Evolutionary conservation across 1,284 basidiomycete species (phyloP), one percentile per base, ranked within the genome.

Genomic region (Apiotrichum porosum): DNA sequence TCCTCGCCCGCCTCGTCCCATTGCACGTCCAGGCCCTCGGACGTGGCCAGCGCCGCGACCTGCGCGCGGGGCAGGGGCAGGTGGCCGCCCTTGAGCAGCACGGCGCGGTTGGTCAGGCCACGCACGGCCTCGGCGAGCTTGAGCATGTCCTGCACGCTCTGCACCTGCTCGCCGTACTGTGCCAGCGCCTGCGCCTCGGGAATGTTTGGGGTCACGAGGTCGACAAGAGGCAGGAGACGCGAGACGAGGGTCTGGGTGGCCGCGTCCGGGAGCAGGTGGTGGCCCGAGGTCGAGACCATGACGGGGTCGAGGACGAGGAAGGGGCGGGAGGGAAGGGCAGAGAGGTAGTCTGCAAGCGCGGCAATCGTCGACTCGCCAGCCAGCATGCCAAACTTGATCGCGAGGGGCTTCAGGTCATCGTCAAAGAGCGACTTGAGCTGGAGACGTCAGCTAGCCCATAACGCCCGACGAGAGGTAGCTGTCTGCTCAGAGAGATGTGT

Each of bases 321-420:
- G 0, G 81, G 81, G 46, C 13, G 38, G 24, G 13, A 37, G 18
- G 54, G 56, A 9, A 62, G 41, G 0, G 49, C 14, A 15, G 54
- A 37, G 34, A 75, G 58, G 33, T 62, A 57, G 4, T 52, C 21
- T n/a, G 69, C 69, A n/a, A 79, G 54, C 5, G 70, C 61, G 1
- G 42, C 26, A 42, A 79, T 76, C 30, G 74, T 73, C 10, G 58
- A 56, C 3, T 70, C 61, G 35, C 70, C 69, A 30, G 80, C 79
- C n/a, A 79, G 78, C 91, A 95, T 95, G 14, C 93, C 93, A 0
- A 89, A 88, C 73, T 97, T 97, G 65, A 95, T 81, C 0, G 83
- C 86, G 37, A 78, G 75, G 14, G 91, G 77, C 1, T 81, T 72
- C 24, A 90, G 81, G 63, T 97, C 93, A 10, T 79, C 76, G 9